Conservation (phyloP, 2,329 filamentous ascomycete species). For the Harringtonia lauricola region DNA sequence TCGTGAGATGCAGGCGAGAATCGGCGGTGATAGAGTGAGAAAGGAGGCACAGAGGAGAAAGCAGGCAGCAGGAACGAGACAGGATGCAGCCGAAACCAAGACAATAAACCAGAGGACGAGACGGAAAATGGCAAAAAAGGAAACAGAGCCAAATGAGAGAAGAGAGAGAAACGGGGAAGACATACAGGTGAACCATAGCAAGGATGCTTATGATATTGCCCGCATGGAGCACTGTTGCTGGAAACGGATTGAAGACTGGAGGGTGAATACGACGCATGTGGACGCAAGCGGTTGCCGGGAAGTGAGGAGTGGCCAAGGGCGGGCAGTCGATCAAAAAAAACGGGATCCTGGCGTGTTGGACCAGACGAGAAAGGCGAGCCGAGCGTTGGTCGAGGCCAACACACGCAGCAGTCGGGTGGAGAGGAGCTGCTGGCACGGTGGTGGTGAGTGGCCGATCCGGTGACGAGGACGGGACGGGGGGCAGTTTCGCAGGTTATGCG, state of each 20-base stretch:
- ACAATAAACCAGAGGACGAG: not conserved
- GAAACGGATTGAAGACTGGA: not conserved
- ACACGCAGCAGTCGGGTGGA: no score
- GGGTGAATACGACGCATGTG: not conserved
- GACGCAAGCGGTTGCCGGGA: not conserved
- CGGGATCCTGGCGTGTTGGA: no score
- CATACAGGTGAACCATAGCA: not conserved
- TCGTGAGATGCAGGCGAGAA: no score
- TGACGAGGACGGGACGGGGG: no score
- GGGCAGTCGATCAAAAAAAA: no score
- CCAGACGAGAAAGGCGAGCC: no score
- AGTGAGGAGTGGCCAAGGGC: not conserved
- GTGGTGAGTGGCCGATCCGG: no score
- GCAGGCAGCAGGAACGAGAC: not conserved
- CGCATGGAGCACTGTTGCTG: not conserved
- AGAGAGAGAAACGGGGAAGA: not conserved
- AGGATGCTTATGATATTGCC: not conserved
- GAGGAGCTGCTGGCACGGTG: no score
- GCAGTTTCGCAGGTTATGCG: no score
- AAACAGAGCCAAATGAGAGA: not conserved
- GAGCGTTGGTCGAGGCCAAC: no score
- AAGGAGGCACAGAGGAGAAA: no score
- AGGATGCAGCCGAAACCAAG: not conserved
- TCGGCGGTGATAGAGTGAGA: no score
- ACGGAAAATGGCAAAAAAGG: not conserved